Evolutionary conservation across 1,284 basidiomycete genomes (phyloP).

Genomic region (Neolentinus lepideus): DNA sequence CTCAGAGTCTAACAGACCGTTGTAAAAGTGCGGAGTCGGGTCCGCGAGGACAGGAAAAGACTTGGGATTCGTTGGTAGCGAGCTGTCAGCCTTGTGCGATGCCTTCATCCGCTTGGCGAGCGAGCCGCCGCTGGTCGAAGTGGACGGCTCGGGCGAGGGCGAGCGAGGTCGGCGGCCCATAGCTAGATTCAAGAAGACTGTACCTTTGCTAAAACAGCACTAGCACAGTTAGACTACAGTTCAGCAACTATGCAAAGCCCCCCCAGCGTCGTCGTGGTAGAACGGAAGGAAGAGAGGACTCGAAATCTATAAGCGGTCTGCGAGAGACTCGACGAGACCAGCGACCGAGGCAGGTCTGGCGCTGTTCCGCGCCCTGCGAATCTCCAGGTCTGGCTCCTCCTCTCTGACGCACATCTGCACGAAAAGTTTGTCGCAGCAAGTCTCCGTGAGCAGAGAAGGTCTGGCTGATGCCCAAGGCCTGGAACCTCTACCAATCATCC

Average conservation of each 20-base stretch:
- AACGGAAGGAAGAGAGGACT: neutral
- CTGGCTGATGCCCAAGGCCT: neutral
- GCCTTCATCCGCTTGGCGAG: constrained; percentile 25
- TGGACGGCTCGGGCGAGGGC: constrained; percentile 13
- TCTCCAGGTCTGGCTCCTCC: neutral
- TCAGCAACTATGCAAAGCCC: neutral
- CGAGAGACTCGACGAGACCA: neutral
- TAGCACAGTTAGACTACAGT: no score
- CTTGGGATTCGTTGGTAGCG: neutral
- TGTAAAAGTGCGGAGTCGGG: constrained; percentile 36
- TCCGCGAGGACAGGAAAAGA: constrained; percentile 17
- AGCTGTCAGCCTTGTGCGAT: constrained; percentile 14
- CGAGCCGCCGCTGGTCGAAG: constrained; percentile 10
- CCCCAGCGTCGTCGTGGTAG: neutral
- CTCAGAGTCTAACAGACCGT: constrained; percentile 47
- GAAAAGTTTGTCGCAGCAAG: neutral
- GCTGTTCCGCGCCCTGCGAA: neutral
- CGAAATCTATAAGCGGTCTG: neutral
- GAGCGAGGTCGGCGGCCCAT: constrained; percentile 24
- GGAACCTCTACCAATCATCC: neutral
- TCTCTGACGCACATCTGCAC: neutral
- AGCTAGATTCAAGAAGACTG: constrained; percentile 7
- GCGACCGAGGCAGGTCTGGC: neutral
- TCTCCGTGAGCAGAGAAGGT: no score
- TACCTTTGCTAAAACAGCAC: constrained; percentile 2